Evolutionary conservation across 1,284 basidiomycete genomes (phyloP).

Genomic region (Leccinum griseonigrum): DNA sequence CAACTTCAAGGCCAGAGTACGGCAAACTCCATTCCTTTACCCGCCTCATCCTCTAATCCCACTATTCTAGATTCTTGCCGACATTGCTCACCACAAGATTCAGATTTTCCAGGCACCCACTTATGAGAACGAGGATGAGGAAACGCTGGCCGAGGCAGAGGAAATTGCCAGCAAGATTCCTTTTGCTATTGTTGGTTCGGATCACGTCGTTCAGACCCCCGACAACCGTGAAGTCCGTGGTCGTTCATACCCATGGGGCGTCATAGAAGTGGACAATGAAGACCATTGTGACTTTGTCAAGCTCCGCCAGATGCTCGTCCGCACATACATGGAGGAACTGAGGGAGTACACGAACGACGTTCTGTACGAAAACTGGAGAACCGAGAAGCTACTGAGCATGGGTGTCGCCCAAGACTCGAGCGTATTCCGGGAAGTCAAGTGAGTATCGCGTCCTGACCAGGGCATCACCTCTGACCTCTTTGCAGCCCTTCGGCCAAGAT

Average conservation of each 20-base stretch:
- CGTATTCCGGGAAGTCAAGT: constrained; percentile 99
- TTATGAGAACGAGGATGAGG: constrained; percentile 96
- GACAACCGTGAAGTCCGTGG: constrained; percentile 91
- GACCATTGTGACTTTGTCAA: constrained; percentile 99
- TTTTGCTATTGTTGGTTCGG: constrained; percentile 94
- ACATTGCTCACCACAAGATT: constrained; percentile 91
- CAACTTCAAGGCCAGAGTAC: constrained; percentile 88
- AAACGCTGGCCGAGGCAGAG: constrained; percentile 92
- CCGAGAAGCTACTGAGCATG: constrained; percentile 92
- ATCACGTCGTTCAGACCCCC: constrained; percentile 73
- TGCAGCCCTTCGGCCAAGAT: constrained; percentile 87
- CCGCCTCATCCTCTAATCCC: neutral
- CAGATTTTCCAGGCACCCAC: constrained; percentile 95
- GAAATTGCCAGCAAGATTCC: constrained; percentile 97
- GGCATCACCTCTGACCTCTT: constrained; percentile 11
- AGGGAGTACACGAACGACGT: constrained; percentile 92
- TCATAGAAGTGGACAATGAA: constrained; percentile 97
- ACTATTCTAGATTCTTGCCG: constrained; percentile 72
- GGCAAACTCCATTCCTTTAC: constrained; percentile 18
- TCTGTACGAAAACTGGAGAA: constrained; percentile 95
- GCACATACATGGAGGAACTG: constrained; percentile 98
- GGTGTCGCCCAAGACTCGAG: constrained; percentile 94
- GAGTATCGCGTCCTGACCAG: constrained; percentile 35
- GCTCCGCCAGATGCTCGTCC: constrained; percentile 95
- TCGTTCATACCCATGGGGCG: constrained; percentile 94